Evolutionary conservation across 2,329 filamentous ascomycete species (phyloP).

Genomic region (Calonectria crousiana): DNA sequence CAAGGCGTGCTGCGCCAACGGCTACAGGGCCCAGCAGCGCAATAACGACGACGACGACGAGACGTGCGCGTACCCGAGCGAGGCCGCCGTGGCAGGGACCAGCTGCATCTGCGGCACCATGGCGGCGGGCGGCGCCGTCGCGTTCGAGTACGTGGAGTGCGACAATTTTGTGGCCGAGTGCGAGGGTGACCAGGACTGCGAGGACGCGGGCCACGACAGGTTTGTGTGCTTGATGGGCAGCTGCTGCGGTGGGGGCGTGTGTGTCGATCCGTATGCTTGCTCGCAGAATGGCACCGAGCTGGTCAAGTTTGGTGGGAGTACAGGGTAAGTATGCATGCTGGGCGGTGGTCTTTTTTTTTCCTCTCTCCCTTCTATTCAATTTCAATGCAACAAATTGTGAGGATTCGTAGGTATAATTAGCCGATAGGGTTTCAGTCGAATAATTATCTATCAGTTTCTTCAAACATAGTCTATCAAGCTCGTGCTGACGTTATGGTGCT

Average conservation of each 20-base stretch:
- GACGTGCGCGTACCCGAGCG: slow-evolving; percentile 47
- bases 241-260: slow-evolving; percentile 52
- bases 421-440: not conserved
- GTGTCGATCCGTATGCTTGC: slow-evolving; percentile 52
- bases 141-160: slow-evolving; percentile 51
- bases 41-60: slow-evolving; percentile 27
- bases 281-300: slow-evolving; percentile 49
- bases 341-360: not conserved
- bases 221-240: slow-evolving; percentile 51
- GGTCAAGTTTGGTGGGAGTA: slow-evolving; percentile 36
- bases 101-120: slow-evolving; percentile 52
- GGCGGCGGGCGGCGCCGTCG: slow-evolving; percentile 39
- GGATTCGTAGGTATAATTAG: not conserved
- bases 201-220: slow-evolving; percentile 35
- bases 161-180: slow-evolving; percentile 47
- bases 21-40: slow-evolving; percentile 36
- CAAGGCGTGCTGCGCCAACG: slow-evolving; percentile 49
- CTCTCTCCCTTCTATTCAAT: not conserved
- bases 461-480: not conserved
- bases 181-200: slow-evolving; percentile 44
- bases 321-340: slow-evolving; percentile 31
- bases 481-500: not conserved
- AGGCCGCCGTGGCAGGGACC: slow-evolving; percentile 46
- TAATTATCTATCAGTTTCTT: not conserved
- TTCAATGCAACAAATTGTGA: not conserved